Conservation (phyloP, 2,329 filamentous ascomycete species). For the Ophiostoma quercus region DNA sequence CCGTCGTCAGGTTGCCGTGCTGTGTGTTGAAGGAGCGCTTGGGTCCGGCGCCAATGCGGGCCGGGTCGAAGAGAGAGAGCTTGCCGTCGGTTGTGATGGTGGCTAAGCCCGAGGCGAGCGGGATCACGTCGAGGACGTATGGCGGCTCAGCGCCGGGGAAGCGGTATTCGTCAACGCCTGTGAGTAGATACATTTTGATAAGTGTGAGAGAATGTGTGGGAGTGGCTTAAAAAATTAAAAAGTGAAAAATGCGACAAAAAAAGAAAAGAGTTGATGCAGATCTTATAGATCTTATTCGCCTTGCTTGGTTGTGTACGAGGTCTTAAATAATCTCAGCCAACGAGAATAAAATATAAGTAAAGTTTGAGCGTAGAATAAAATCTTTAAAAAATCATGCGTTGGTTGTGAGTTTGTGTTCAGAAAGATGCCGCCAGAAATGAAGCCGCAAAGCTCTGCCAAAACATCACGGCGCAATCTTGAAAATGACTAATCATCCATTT, state of each 20-base stretch:
- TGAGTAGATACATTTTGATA: constrained; percentile 41
- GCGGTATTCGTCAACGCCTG: constrained; percentile 38
- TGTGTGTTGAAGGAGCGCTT: constrained; percentile 45
- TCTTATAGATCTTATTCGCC: not conserved
- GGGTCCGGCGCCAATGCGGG: constrained; percentile 49
- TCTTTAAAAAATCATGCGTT: not conserved
- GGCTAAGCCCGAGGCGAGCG: constrained; percentile 49
- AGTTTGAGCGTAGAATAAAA: not conserved
- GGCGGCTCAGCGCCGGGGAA: constrained; percentile 38
- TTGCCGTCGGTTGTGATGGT: constrained; percentile 66
- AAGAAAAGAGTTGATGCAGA: not conserved
- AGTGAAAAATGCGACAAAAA: not conserved
- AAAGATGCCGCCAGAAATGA: not conserved
- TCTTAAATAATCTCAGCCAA: not conserved
- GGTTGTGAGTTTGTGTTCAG: not conserved
- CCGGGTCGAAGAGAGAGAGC: constrained; percentile 60
- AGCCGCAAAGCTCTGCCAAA: constrained; percentile 1
- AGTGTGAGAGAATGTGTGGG: not conserved
- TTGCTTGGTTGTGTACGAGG: too few species aligned
- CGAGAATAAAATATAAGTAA: not conserved
- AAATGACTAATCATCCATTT: constrained; percentile 25
- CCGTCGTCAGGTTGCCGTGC: constrained; percentile 59
- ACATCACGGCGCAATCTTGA: constrained; percentile 15
- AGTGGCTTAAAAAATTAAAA: not conserved
- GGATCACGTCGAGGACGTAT: constrained; percentile 56